Evolutionary conservation across 2,329 filamentous ascomycete genomes (phyloP).

Genomic region (Arthrobotrys pseudoclavata): DNA sequence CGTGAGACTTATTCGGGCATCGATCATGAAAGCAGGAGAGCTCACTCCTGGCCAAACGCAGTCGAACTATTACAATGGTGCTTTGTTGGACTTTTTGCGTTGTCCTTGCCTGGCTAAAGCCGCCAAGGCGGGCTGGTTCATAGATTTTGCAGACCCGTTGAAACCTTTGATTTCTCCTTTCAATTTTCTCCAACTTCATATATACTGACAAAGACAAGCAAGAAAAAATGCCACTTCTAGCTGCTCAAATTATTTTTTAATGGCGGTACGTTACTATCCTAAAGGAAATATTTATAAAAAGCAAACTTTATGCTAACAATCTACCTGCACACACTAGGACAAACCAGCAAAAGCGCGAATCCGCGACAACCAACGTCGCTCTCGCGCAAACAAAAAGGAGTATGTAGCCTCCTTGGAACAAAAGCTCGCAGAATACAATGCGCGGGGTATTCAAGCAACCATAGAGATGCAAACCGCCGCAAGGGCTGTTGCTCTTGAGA

Average conservation of each 20-base stretch:
- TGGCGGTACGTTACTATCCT: not conserved
- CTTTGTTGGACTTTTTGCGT: constrained; percentile 13
- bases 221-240: not conserved
- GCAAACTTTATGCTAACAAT: not conserved
- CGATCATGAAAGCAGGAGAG: too few species aligned
- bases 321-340: constrained; percentile 1
- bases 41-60: too few species aligned
- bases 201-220: not conserved
- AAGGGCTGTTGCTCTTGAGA: constrained; percentile 70
- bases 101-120: not conserved
- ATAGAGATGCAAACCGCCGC: constrained; percentile 72
- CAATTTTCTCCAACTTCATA: not conserved
- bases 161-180: not conserved
- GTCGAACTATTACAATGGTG: too few species aligned
- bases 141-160: not conserved
- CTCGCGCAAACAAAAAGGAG: constrained; percentile 70
- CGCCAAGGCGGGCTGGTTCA: not conserved
- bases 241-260: not conserved
- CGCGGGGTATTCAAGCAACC: constrained; percentile 69
- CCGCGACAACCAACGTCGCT: constrained; percentile 70
- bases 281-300: not conserved
- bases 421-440: constrained; percentile 69
- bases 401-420: constrained; percentile 70
- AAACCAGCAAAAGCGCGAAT: constrained; percentile 39
- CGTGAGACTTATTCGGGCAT: too few species aligned